Conservation (phyloP, 805 yeast species). For the Lachancea quebecensis region DNA sequence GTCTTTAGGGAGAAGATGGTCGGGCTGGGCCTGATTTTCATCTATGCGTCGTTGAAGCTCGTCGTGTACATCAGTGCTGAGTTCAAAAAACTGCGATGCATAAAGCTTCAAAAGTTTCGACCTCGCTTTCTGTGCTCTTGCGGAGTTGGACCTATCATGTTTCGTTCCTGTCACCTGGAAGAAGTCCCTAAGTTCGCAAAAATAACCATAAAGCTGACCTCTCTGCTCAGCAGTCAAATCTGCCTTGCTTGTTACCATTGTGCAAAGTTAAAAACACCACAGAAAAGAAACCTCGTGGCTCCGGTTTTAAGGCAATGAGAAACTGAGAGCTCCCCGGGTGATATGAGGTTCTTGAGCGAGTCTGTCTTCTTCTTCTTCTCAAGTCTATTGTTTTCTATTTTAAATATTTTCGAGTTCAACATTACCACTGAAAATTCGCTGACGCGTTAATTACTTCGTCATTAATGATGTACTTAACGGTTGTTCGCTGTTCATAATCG, state of each 20-base stretch:
- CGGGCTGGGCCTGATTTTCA: conserved; percentile 52
- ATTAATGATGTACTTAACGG: too few relatives aligned
- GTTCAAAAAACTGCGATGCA: conserved; percentile 74
- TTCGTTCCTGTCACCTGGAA: conserved; percentile 25
- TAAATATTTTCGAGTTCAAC: too few relatives aligned
- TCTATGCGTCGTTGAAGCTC: conserved; percentile 75
- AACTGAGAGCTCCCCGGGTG: too few relatives aligned
- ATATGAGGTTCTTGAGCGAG: too few relatives aligned
- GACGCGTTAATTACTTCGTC: too few relatives aligned
- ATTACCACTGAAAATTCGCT: too few relatives aligned
- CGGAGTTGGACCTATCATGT: conserved; percentile 31
- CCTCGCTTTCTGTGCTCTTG: conserved; percentile 72
- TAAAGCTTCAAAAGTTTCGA: conserved; percentile 79
- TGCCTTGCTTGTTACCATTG: conserved; percentile 7
- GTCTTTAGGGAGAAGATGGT: conserved; percentile 59
- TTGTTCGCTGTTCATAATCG: too few relatives aligned
- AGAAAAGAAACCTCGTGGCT: too few relatives aligned
- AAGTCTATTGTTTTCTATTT: too few relatives aligned
- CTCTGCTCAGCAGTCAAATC: conserved; percentile 8
- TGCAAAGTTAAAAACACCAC: not conserved
- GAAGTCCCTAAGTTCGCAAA: conserved; percentile 22
- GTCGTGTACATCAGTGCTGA: conserved; percentile 91
- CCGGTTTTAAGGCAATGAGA: too few relatives aligned
- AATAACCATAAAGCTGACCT: conserved; percentile 21
- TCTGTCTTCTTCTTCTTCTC: too few relatives aligned